Evolutionary conservation across 768 basidiomycete genomes (phyloP), one percentile per base, ranked within the genome.

Genomic region (Suillus bovinus): DNA sequence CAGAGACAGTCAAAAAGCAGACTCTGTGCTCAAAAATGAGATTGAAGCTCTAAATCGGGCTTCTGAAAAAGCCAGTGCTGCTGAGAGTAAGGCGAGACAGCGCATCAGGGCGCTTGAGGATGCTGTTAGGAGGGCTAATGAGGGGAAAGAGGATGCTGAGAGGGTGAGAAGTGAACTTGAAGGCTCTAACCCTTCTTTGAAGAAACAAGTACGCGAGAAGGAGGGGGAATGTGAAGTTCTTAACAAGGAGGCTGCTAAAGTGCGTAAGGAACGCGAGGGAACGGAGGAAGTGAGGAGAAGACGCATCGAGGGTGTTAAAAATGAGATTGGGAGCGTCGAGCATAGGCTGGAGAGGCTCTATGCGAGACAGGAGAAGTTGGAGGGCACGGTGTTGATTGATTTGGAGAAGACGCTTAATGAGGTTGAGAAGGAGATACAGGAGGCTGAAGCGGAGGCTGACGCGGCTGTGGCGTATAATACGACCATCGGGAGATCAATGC

Each of bases 61-160:
- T 1, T 88, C 89, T 4, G 94, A 96, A 68, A 94, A 93, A 68
- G 84, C 90, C 60, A 77, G 83, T 0, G 81, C 85, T 1, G 82
- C 84, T 2, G 96, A 98, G 71, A 80, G 85, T 27, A 84, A 94
- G n/a, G 86, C 89, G 11, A 86, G 87, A 49, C 94, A 96, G 72
- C 96, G 94, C 67, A 86, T 90, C 11, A 81, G 94, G 13, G 92
- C 95, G 1, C 77, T 96, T 42, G 94, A 96, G 71, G 94, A 96
- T 70, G 90, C 93, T 3, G 87, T 90, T 14, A 94, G 91, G 69
- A 87, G 92, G 59, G 87, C 91, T 11, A 86, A 84, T 65, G 82
- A 84, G 7, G 81, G 79, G 0, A 80, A 84, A 10, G 78, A 75
- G 24, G 77, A 82, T 16, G 67, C 84, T 60, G 73, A 87, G 72